These are phyloP conservation scores for Alternaria sp. DNA, from an alignment of 2,329 filamentous ascomycete genomes.

Conservation along the genomic window DNA sequence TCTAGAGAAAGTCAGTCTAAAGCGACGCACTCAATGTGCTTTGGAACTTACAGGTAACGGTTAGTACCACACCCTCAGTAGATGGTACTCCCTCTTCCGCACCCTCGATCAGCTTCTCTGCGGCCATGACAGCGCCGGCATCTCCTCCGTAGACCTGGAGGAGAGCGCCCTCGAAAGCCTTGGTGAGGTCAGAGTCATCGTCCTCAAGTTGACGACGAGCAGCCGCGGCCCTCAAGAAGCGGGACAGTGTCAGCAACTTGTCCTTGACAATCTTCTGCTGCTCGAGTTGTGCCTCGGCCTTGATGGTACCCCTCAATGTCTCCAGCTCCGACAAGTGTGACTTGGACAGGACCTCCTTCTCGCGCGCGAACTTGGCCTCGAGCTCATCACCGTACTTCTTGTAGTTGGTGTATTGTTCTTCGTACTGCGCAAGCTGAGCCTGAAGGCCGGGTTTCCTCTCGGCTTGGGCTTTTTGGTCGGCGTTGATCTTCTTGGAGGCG, in stretches of 20 bases:
- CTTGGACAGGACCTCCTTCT: conserved; percentile 65
- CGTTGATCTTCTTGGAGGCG: conserved; percentile 75
- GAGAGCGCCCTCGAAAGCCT: conserved; percentile 82
- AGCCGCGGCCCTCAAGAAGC: conserved; percentile 82
- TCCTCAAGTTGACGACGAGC: conserved; percentile 76
- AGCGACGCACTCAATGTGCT: neutral
- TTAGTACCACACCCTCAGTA: conserved; percentile 70
- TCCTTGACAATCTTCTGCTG: conserved; percentile 63
- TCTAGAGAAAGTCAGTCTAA: conserved; percentile 52
- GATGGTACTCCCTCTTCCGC: conserved; percentile 72
- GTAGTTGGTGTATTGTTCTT: conserved; percentile 78
- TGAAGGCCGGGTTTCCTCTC: conserved; percentile 79
- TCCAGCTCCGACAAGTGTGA: conserved; percentile 67
- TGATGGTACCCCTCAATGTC: conserved; percentile 63
- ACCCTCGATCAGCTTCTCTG: conserved; percentile 80
- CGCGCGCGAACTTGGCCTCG: conserved; percentile 66
- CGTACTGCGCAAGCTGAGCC: conserved; percentile 72
- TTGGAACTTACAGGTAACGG: conserved; percentile 73
- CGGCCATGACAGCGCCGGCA: conserved; percentile 75
- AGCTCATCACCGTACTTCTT: conserved; percentile 80
- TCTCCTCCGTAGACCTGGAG: conserved; percentile 82
- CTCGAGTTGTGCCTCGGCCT: conserved; percentile 61
- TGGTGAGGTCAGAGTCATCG: conserved; percentile 77
- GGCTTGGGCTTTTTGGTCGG: conserved; percentile 79
- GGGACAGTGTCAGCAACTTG: conserved; percentile 75